Conservation (phyloP, 306 rosid genomes). For the Arachis hypogaea region DNA sequence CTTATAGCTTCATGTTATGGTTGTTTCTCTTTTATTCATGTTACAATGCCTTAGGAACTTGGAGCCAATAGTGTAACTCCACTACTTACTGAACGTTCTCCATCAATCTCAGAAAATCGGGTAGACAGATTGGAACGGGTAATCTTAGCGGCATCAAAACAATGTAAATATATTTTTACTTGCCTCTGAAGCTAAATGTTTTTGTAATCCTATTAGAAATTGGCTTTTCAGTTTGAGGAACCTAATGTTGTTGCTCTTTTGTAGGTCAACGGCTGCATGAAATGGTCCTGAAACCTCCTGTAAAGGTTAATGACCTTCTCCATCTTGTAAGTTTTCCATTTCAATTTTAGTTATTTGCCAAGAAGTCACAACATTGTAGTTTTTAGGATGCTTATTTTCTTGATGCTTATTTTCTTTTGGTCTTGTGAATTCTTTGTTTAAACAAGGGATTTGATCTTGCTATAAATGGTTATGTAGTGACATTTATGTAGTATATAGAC, state of each 20-base stretch:
- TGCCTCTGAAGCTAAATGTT: constrained; percentile 27
- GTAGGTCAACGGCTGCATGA: constrained; percentile 88
- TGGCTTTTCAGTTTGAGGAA: constrained; percentile 14
- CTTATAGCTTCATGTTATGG: constrained; percentile 1
- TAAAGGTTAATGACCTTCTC: constrained; percentile 51
- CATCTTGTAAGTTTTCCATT: constrained; percentile 64
- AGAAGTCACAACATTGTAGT: no score
- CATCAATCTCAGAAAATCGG: constrained; percentile 73
- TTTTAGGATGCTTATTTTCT: constrained; percentile 3
- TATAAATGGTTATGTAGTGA: constrained; percentile 12
- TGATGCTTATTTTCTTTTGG: constrained; percentile 24
- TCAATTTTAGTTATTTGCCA: constrained; percentile 24
- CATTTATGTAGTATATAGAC: constrained; percentile 13
- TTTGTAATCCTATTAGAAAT: constrained; percentile 14
- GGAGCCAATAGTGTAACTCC: constrained; percentile 94
- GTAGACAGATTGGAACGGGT: constrained; percentile 83
- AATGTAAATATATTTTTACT: constrained; percentile 53
- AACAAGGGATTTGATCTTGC: constrained; percentile 21
- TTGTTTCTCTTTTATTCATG: constrained; percentile 30
- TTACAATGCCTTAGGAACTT: constrained; percentile 66
- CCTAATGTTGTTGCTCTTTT: constrained; percentile 31
- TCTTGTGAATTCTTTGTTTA: constrained; percentile 10
- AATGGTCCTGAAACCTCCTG: constrained; percentile 74
- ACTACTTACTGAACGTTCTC: constrained; percentile 84
- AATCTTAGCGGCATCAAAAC: constrained; percentile 89